Evolutionary conservation across 306 rosid genomes (phyloP).

Genomic region (Gastrolobium bilobum): DNA sequence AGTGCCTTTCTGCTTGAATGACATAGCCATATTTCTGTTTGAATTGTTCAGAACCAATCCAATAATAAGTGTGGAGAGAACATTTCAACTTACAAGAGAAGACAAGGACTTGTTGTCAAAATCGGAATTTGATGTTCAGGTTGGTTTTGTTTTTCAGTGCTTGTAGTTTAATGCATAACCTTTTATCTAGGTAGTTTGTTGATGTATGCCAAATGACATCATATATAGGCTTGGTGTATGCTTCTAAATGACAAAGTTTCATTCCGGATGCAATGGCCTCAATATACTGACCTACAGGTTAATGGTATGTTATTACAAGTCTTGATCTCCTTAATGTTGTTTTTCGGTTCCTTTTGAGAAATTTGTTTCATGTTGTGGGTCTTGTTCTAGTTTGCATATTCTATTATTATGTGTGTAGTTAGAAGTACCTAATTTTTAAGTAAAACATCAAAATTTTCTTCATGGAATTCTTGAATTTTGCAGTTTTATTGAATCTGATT

Average conservation of each 20-base stretch:
- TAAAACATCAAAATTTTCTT: conserved; percentile 4
- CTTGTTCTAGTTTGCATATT: conserved; percentile 7
- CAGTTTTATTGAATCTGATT: conserved; percentile 20
- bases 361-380: conserved; percentile 25
- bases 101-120: conserved; percentile 75
- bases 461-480: conserved; percentile 7
- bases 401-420: neutral
- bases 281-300: conserved; percentile 84
- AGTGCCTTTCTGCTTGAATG: conserved; percentile 24
- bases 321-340: neutral
- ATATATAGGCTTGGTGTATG: conserved; percentile 94
- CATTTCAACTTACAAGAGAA: conserved; percentile 80
- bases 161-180: conserved; percentile 24
- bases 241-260: conserved; percentile 97
- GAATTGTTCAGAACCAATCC: conserved; percentile 74
- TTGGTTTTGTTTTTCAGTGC: conserved; percentile 49
- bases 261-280: conserved; percentile 99
- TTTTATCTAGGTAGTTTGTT: conserved; percentile 34
- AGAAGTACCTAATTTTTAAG: conserved; percentile 3
- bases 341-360: conserved; percentile 35
- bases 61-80: conserved; percentile 80
- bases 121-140: conserved; percentile 92
- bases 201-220: conserved; percentile 45
- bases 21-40: conserved; percentile 37
- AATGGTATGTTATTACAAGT: conserved; percentile 72